These are phyloP conservation scores for Eudorina sp. DNA, from an alignment of 139 green algal species.

Conservation along the genomic window DNA sequence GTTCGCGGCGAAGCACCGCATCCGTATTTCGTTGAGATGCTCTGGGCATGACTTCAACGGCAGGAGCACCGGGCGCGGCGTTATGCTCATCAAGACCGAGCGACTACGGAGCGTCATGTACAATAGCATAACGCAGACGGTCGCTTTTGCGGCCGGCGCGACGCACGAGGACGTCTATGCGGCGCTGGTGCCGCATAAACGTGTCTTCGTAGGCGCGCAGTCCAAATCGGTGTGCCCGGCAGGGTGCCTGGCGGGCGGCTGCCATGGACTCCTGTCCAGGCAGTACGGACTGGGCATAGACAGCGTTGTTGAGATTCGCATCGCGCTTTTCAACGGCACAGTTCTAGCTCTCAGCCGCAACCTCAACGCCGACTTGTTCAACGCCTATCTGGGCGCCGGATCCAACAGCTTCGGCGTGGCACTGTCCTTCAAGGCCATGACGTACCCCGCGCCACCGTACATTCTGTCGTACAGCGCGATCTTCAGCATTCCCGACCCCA, in stretches of 20 bases:
- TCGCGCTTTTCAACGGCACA: constrained; percentile 41
- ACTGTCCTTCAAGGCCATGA: background rate
- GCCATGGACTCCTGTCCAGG: constrained; percentile 5
- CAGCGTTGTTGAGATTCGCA: background rate
- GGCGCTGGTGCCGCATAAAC: background rate
- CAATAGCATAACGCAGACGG: background rate
- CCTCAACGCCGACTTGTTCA: constrained; percentile 7
- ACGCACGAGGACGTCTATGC: constrained; percentile 9
- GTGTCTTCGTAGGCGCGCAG: constrained; percentile 9
- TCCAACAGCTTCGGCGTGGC: constrained; percentile 13
- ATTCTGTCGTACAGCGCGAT: background rate
- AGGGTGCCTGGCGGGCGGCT: constrained; percentile 36
- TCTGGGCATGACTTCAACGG: constrained; percentile 40
- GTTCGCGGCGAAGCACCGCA: constrained; percentile 1
- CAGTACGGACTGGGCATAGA: constrained; percentile 37
- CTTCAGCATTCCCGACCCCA: background rate
- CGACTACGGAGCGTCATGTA: background rate
- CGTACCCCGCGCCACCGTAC: constrained; percentile 14
- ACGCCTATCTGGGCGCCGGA: constrained; percentile 27
- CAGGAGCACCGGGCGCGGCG: background rate
- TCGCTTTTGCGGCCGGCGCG: background rate
- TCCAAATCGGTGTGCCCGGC: constrained; percentile 26
- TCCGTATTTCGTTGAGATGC: background rate
- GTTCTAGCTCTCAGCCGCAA: background rate
- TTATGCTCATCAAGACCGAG: constrained; percentile 20